phyloP scores from a whole-genome alignment of 306 rosid species.

The Carpinus fangiana region DNA sequence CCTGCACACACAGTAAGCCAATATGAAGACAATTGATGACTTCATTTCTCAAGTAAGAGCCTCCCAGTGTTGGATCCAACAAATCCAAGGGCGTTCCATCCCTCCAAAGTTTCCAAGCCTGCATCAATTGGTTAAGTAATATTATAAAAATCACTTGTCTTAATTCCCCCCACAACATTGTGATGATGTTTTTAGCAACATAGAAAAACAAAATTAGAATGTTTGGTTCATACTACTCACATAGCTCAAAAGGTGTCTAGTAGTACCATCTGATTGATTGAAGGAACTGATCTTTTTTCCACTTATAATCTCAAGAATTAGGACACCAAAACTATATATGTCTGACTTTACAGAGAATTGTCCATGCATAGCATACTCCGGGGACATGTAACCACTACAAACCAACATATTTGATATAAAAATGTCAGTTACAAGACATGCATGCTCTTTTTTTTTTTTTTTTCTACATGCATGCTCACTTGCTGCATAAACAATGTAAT shows the following conservation, averaged over 20 bases:
- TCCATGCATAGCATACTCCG: conserved; percentile 45
- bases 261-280: neutral
- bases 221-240: neutral
- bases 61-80: conserved; percentile 4
- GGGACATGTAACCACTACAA: conserved; percentile 48
- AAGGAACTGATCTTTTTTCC: neutral
- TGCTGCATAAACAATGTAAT: too few relatives aligned
- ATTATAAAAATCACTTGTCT: too few relatives aligned
- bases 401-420: neutral
- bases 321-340: conserved; percentile 41
- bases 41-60: conserved; percentile 1
- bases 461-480: too few relatives aligned
- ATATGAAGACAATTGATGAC: conserved; percentile 7
- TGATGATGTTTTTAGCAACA: too few relatives aligned
- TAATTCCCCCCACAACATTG: too few relatives aligned
- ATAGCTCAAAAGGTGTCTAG: neutral
- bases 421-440: neutral
- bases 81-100: conserved; percentile 8
- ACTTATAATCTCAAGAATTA: conserved; percentile 2
- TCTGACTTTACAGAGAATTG: conserved; percentile 31
- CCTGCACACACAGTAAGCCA: conserved; percentile 25
- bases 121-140: conserved; percentile 1
- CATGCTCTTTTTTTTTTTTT: too few relatives aligned
- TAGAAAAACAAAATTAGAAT: too few relatives aligned
- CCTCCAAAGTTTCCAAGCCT: conserved; percentile 14